phyloP scores from a whole-genome alignment of 2,329 filamentous ascomycete genomes.

The Chaetomiaceae sp. region DNA sequence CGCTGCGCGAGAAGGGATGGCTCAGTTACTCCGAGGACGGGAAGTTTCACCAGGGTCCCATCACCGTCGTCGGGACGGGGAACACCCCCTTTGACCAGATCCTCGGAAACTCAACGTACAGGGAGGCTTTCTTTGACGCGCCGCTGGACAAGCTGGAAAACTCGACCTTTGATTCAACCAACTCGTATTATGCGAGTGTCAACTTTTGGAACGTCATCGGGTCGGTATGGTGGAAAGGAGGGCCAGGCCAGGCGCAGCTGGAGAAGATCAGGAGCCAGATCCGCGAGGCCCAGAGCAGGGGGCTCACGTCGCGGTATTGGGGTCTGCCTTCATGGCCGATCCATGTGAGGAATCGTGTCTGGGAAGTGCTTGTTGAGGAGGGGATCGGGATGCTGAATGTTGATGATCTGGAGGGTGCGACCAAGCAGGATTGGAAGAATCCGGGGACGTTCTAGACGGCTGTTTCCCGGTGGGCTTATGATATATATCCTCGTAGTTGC shows the following conservation, averaged over 20 bases:
- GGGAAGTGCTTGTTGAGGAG: constrained; percentile 51
- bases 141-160: constrained; percentile 45
- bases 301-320: constrained; percentile 58
- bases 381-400: constrained; percentile 59
- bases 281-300: constrained; percentile 46
- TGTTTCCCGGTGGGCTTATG: neutral
- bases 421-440: constrained; percentile 37
- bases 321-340: constrained; percentile 55
- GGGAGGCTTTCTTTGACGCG: constrained; percentile 64
- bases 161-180: constrained; percentile 44
- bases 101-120: constrained; percentile 47
- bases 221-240: constrained; percentile 38
- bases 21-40: constrained; percentile 50
- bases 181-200: constrained; percentile 63
- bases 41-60: constrained; percentile 47
- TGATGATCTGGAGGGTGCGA: constrained; percentile 52
- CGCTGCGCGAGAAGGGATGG: constrained; percentile 56
- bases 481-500: neutral
- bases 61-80: constrained; percentile 68
- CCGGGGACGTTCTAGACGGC: constrained; percentile 10
- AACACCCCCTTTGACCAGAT: constrained; percentile 56
- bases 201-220: constrained; percentile 54
- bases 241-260: constrained; percentile 43
- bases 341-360: constrained; percentile 50
- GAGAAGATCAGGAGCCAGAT: constrained; percentile 43